Conservation (phyloP, 2,329 filamentous ascomycete species). For the Alternaria ethzedia region DNA sequence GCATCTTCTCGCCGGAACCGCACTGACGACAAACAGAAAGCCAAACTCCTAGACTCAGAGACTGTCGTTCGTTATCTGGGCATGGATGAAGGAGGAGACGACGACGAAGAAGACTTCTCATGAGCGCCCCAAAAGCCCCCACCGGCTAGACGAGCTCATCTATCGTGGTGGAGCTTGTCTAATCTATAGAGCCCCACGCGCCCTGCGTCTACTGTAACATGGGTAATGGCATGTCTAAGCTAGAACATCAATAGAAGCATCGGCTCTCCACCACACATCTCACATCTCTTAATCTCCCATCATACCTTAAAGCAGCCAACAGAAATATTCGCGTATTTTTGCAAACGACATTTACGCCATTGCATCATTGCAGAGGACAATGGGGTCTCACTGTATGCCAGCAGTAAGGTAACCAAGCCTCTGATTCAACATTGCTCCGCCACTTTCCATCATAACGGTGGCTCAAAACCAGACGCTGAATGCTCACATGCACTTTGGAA, state of each 20-base stretch:
- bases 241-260: constrained; percentile 23
- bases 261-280: constrained; percentile 17
- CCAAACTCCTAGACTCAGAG: constrained; percentile 39
- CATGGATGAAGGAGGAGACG: constrained; percentile 27
- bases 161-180: constrained; percentile 21
- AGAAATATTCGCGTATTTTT: no score
- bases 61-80: constrained; percentile 43
- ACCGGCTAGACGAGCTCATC: constrained; percentile 16
- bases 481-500: no score
- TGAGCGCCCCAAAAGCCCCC: constrained; percentile 20
- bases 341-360: no score
- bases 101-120: constrained; percentile 38
- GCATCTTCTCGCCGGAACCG: background rate
- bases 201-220: constrained; percentile 9
- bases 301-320: background rate
- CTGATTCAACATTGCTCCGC: no score
- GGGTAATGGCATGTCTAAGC: constrained; percentile 14
- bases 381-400: no score
- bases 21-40: constrained; percentile 37
- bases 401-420: no score
- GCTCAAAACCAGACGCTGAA: no score
- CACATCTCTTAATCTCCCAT: background rate
- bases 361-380: no score
- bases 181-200: constrained; percentile 19
- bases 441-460: no score